phyloP scores from a whole-genome alignment of 352 stramenopile species.

The Globisporangium rhizosaccharum region DNA sequence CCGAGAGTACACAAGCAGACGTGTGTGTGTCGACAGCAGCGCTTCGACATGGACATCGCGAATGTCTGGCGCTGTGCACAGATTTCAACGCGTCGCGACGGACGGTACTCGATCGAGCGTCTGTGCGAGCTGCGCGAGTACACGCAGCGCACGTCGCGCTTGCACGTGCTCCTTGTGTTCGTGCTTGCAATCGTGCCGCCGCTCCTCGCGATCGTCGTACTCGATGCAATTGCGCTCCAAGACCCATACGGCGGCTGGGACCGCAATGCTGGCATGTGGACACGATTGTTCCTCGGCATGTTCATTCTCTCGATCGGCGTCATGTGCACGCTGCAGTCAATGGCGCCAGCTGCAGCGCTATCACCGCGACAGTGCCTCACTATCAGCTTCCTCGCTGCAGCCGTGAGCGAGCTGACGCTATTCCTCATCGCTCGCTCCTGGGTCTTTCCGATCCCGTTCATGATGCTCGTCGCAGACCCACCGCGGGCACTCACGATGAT shows the following conservation, averaged over 20 bases:
- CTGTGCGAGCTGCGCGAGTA: conserved; percentile 18
- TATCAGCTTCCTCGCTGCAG: background rate
- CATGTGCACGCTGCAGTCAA: background rate
- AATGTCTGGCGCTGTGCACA: too few species aligned
- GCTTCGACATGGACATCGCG: too few species aligned
- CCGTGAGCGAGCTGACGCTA: background rate
- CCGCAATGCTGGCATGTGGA: conserved; percentile 1
- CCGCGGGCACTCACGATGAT: background rate
- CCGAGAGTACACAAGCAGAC: too few species aligned
- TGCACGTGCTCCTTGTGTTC: conserved; percentile 5
- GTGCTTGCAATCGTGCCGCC: conserved; percentile 9
- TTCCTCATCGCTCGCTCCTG: conserved; percentile 1
- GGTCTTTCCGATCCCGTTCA: conserved; percentile 8
- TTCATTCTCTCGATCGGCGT: conserved; percentile 1
- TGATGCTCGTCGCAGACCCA: conserved; percentile 3
- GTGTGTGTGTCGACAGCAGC: too few species aligned
- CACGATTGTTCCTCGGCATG: background rate
- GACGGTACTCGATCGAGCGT: conserved; percentile 24
- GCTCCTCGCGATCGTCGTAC: conserved; percentile 1
- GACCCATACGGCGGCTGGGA: conserved; percentile 8
- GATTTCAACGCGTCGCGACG: background rate
- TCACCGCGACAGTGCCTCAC: background rate
- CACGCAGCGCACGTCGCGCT: conserved; percentile 3
- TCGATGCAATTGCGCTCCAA: conserved; percentile 10
- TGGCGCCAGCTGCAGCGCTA: background rate